Evolutionary conservation across 2,329 filamentous ascomycete species (phyloP).

Genomic region (Neopestalotiopsis clavispora): DNA sequence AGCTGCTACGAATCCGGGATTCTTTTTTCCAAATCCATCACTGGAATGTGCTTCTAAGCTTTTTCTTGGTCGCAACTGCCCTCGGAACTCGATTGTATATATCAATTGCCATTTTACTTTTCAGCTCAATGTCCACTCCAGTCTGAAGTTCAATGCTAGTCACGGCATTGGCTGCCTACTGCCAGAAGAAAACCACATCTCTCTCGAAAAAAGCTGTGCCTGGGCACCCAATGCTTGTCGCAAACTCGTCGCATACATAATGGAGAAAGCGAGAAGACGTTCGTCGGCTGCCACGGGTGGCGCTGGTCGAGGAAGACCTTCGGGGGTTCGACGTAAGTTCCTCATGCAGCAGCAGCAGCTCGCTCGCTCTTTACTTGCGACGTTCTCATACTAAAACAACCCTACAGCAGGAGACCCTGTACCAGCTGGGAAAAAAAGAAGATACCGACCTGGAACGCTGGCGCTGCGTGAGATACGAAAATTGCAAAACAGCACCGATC

Average conservation of each 20-base stretch:
- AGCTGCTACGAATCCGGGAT: constrained; percentile 4
- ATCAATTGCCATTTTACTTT: background rate
- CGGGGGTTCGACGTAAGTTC: constrained; percentile 38
- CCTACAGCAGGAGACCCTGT: constrained; percentile 73
- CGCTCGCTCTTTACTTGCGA: too few species aligned
- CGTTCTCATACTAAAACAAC: constrained; percentile 26
- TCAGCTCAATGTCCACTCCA: background rate
- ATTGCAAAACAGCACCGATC: constrained; percentile 88
- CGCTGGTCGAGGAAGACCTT: constrained; percentile 6
- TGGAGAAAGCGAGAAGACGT: background rate
- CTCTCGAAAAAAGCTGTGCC: background rate
- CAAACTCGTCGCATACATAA: background rate
- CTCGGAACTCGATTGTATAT: background rate
- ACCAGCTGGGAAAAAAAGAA: constrained; percentile 63
- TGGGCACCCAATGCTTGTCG: background rate
- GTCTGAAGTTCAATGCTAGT: background rate
- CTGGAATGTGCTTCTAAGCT: constrained; percentile 8
- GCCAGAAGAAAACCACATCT: background rate
- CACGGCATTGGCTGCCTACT: background rate
- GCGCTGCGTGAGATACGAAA: constrained; percentile 90
- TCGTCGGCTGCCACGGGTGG: constrained; percentile 9
- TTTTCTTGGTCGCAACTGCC: background rate
- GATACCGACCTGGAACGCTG: constrained; percentile 80
- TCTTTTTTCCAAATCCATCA: background rate
- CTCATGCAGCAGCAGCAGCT: constrained; percentile 30